phyloP scores from a whole-genome alignment of 148 eudicot species.

The Tetragonia tetragonoides region DNA sequence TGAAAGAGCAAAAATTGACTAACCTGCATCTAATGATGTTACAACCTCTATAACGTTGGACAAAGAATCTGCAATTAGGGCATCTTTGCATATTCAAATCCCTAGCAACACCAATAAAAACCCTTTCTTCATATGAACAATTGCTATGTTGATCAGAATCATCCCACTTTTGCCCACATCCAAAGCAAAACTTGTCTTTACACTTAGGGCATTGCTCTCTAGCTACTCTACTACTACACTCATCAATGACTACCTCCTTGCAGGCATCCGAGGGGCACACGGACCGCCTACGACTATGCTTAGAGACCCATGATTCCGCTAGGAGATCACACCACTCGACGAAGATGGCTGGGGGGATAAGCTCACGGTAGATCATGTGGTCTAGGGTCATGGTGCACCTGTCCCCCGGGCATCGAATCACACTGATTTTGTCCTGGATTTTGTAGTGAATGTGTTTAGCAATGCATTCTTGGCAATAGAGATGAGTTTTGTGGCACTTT shows the following conservation, averaged over 20 bases:
- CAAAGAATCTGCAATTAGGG: constrained; percentile 3
- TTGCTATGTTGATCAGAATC: not conserved
- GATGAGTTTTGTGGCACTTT: too few species aligned
- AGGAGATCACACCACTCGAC: not conserved
- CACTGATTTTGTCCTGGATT: too few species aligned
- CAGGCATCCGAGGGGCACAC: too few species aligned
- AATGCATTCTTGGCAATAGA: too few species aligned
- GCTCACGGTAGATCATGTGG: too few species aligned
- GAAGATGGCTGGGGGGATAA: not conserved
- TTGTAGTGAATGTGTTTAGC: too few species aligned
- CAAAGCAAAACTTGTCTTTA: not conserved
- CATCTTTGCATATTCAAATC: not conserved
- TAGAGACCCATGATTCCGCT: not conserved
- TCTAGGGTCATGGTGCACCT: too few species aligned
- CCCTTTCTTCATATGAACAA: not conserved
- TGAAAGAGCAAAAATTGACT: not conserved
- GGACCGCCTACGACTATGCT: too few species aligned
- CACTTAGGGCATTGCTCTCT: not conserved
- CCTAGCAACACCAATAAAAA: not conserved
- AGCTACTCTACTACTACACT: too few species aligned
- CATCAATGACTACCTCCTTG: too few species aligned
- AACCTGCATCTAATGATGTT: not conserved
- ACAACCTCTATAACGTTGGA: not conserved
- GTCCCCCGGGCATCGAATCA: too few species aligned
- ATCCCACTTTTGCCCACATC: constrained; percentile 1